phyloP scores from a whole-genome alignment of 352 stramenopile species.

The Phytophthora quininea region DNA sequence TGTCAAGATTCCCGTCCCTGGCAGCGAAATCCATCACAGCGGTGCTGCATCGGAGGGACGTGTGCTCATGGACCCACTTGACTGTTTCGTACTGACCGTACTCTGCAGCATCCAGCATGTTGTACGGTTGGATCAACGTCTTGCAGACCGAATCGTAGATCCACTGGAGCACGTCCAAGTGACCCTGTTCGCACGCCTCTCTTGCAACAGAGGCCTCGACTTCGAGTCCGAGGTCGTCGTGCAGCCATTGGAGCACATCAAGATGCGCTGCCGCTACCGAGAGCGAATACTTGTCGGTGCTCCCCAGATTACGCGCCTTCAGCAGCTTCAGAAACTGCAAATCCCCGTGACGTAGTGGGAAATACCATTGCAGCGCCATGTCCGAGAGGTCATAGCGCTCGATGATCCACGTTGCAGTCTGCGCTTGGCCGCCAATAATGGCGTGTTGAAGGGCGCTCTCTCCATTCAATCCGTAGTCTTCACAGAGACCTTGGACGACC shows the following conservation, averaged over 20 bases:
- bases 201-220: constrained; percentile 7
- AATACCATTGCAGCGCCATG: constrained; percentile 7
- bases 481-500: constrained; percentile 17
- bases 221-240: not conserved
- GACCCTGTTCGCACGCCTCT: constrained; percentile 8
- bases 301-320: not conserved
- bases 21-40: constrained; percentile 20
- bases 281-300: not conserved
- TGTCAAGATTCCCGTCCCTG: constrained; percentile 9
- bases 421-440: constrained; percentile 5
- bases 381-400: constrained; percentile 9
- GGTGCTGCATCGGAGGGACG: constrained; percentile 1
- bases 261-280: constrained; percentile 18
- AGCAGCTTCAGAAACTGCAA: constrained; percentile 27
- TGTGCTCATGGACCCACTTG: constrained; percentile 14
- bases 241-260: constrained; percentile 26
- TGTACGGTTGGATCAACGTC: constrained; percentile 2
- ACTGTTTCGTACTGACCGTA: constrained; percentile 10
- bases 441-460: constrained; percentile 4
- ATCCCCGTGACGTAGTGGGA: constrained; percentile 4
- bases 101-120: constrained; percentile 6
- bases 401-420: constrained; percentile 25
- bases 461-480: constrained; percentile 11
- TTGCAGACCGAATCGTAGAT: constrained; percentile 4
- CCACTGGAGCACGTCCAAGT: constrained; percentile 21